phyloP scores from a whole-genome alignment of 169 alveolate species.

The Cytauxzoon felis region DNA sequence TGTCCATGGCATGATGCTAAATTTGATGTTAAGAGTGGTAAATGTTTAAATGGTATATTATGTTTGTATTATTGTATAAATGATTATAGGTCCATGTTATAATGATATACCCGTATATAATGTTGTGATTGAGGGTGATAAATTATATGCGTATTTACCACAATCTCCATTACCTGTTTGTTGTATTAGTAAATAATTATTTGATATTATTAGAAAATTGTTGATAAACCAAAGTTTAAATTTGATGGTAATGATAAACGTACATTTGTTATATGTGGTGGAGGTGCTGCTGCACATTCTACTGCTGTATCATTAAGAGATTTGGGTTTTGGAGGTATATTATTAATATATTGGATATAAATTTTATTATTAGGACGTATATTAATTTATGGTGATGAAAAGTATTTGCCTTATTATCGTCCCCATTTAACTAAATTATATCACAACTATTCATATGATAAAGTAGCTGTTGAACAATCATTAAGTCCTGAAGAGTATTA shows the following conservation, averaged over 20 bases:
- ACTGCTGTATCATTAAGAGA: conserved; percentile 79
- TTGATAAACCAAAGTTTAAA: conserved; percentile 42
- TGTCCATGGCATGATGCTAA: conserved; percentile 81
- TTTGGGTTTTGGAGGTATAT: conserved; percentile 75
- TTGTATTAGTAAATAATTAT: neutral
- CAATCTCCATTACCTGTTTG: conserved; percentile 53
- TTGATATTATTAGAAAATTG: conserved; percentile 10
- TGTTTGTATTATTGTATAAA: neutral
- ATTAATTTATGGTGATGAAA: conserved; percentile 60
- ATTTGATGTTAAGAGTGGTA: conserved; percentile 70
- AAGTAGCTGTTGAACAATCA: conserved; percentile 61
- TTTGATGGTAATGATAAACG: conserved; percentile 61
- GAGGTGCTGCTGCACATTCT: conserved; percentile 83
- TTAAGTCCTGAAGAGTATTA: conserved; percentile 63
- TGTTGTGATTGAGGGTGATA: conserved; percentile 62
- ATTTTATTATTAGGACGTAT: conserved; percentile 39
- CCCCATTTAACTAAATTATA: conserved; percentile 66
- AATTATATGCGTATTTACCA: conserved; percentile 71
- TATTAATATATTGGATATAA: conserved; percentile 20
- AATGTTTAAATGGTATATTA: conserved; percentile 65
- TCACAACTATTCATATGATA: conserved; percentile 31
- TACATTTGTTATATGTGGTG: conserved; percentile 79
- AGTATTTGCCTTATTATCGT: conserved; percentile 70
- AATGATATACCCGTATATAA: conserved; percentile 68
- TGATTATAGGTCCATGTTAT: conserved; percentile 58